Evolutionary conservation across 345 rosid species (phyloP).

Genomic region (Corymbia maculata): DNA sequence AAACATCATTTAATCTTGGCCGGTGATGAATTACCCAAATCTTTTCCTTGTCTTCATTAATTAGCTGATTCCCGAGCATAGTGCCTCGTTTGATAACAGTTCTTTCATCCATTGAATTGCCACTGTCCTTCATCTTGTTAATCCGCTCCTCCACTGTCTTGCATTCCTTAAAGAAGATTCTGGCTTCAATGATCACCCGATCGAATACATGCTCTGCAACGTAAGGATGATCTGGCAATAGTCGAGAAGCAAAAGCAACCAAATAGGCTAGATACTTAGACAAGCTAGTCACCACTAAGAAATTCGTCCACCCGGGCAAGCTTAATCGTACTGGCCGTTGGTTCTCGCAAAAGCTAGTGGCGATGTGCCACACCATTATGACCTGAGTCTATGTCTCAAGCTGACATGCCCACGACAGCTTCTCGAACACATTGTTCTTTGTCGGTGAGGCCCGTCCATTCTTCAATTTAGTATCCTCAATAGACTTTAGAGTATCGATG

Average conservation of each 20-base stretch:
- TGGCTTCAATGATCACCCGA: not conserved
- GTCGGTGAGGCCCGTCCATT: not conserved
- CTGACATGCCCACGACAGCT: not conserved
- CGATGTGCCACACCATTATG: not conserved
- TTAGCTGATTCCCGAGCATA: fast-evolving
- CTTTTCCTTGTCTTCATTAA: too few species aligned
- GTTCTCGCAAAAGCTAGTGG: not conserved
- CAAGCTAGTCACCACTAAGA: not conserved
- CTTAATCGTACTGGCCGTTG: not conserved
- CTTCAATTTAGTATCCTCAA: not conserved
- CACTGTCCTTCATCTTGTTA: not conserved
- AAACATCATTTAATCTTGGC: not conserved
- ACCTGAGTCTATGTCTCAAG: not conserved
- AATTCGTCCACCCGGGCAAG: fast-evolving
- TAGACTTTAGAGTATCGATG: not conserved
- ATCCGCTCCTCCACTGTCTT: not conserved
- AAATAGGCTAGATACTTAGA: not conserved
- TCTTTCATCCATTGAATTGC: not conserved
- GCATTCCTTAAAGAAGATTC: fast-evolving
- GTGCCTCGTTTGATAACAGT: not conserved
- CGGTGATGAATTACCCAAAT: too few species aligned
- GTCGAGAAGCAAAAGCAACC: not conserved
- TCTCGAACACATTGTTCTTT: not conserved
- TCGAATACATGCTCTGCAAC: not conserved
- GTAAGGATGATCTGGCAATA: not conserved